Base-by-base conservation (phyloP, 2,329 filamentous ascomycete species). In the Neofusicoccum ribis region DNA sequence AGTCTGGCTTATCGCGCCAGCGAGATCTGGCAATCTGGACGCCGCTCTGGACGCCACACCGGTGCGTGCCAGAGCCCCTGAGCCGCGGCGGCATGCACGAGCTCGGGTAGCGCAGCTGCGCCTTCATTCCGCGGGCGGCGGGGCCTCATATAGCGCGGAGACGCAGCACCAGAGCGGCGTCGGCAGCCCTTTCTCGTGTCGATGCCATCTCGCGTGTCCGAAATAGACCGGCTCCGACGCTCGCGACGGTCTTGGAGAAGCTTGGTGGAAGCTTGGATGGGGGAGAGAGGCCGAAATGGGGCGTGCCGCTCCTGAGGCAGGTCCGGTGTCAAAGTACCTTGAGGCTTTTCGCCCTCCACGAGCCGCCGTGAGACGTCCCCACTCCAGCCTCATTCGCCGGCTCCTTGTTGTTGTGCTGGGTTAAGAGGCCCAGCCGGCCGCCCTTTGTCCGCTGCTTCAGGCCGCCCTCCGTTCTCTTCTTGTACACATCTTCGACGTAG, bases 211-310 rank as follows among this genome's bases (percentile, higher is more conserved):
- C 56, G 56, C 56, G 23, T 37, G 56, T 37, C 43, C 56, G 8
- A 9, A 60, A 60, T 37, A 15, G 27, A 14, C 12, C 56, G 31
- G 9, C 17, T 60, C 27, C 27, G 43, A 60, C 56, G 37, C 31
- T 5, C 5, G 44, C 14, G 11, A 8, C 17, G 36, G 37, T 27
- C 54, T 44, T 44, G 39, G 20, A 23, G 54, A 59, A 59, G 56
- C 56, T 60, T 60, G 56, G 56, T 17, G n/a, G 54, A 59, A 59
- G 54, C 54, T 59, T 60, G 56, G 37, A 23, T 43, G 52, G 34
- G 31, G 54, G 20, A 14, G 4, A 37, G 6, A 7, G 54, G 39
- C 27, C 41, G 27, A 14, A 8, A 47, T 47, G 56, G 56, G 56
- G 56, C 41, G 56, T 34, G 56, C 27, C 12, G 56, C 9, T 46